phyloP scores from a whole-genome alignment of 2,329 filamentous ascomycete genomes.

The Arthrinium puccinioides region DNA sequence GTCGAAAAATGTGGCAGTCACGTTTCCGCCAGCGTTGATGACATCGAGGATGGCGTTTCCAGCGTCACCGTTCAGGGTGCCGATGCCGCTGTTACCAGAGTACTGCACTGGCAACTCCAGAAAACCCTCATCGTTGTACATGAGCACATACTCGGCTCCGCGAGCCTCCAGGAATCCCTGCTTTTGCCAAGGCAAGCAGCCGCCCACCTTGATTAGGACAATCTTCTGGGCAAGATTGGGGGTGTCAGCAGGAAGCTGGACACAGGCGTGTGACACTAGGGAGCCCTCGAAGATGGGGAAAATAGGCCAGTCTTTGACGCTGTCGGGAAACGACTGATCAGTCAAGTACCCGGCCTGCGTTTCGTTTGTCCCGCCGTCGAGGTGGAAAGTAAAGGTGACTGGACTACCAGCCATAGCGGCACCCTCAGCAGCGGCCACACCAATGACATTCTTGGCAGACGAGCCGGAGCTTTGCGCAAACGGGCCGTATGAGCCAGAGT shows the following conservation, averaged over 20 bases:
- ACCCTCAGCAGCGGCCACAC: too few species aligned
- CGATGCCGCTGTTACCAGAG: background rate
- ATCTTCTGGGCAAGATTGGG: background rate
- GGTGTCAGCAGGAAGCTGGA: background rate
- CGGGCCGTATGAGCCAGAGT: conserved; percentile 37
- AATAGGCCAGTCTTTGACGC: background rate
- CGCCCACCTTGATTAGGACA: background rate
- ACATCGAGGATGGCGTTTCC: conserved; percentile 2
- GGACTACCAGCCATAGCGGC: too few species aligned
- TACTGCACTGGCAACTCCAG: background rate
- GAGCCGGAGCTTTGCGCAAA: conserved; percentile 35
- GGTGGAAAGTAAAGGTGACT: background rate
- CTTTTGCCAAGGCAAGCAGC: background rate
- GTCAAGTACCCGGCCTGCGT: background rate
- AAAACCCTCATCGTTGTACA: background rate
- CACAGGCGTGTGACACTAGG: background rate
- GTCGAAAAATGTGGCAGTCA: conserved; percentile 4
- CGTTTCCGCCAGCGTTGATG: background rate
- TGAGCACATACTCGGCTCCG: background rate
- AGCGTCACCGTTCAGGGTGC: background rate
- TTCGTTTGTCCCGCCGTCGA: background rate
- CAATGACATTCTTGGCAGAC: conserved; percentile 29
- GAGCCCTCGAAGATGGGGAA: background rate
- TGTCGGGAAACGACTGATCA: background rate
- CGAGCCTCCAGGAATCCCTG: background rate